These are phyloP conservation scores for Nakazawaea sp. DNA, from an alignment of 805 yeast genomes.

Conservation along the genomic window DNA sequence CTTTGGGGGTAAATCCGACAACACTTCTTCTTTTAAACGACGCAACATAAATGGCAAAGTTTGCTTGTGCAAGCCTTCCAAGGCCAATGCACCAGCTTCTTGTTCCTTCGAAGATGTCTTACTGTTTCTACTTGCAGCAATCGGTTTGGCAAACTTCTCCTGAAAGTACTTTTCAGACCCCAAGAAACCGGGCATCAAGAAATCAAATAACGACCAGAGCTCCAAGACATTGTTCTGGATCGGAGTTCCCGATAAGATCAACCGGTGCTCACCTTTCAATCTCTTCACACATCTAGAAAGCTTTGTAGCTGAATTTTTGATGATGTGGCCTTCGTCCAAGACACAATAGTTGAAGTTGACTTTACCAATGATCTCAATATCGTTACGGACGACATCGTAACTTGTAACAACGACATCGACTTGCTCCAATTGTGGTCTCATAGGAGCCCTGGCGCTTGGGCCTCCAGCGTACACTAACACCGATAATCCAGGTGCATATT, in stretches of 20 bases:
- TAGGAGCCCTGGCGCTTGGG: constrained; percentile 59
- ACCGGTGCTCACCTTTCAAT: constrained; percentile 79
- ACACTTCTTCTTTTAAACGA: constrained; percentile 91
- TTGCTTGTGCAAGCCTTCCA: constrained; percentile 94
- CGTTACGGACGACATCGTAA: constrained; percentile 94
- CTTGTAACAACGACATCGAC: constrained; percentile 92
- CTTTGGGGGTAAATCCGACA: constrained; percentile 95
- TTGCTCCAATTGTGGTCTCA: constrained; percentile 42
- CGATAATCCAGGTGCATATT: constrained; percentile 81
- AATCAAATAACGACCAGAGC: constrained; percentile 95
- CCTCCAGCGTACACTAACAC: constrained; percentile 91
- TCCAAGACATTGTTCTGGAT: constrained; percentile 96
- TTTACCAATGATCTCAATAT: constrained; percentile 52
- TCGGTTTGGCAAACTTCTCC: constrained; percentile 95
- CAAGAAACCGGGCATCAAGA: constrained; percentile 96
- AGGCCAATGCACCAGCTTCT: constrained; percentile 93
- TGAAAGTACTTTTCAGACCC: constrained; percentile 94
- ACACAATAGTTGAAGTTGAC: constrained; percentile 89
- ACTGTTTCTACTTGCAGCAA: constrained; percentile 85
- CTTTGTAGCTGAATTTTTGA: constrained; percentile 85
- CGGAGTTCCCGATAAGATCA: constrained; percentile 94
- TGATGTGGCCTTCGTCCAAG: constrained; percentile 95
- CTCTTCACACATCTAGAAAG: constrained; percentile 82
- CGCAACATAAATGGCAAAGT: constrained; percentile 95
- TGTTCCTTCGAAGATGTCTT: constrained; percentile 90